These are phyloP conservation scores for Globisporangium emineosum DNA, from an alignment of 352 stramenopile species.

Conservation along the genomic window DNA sequence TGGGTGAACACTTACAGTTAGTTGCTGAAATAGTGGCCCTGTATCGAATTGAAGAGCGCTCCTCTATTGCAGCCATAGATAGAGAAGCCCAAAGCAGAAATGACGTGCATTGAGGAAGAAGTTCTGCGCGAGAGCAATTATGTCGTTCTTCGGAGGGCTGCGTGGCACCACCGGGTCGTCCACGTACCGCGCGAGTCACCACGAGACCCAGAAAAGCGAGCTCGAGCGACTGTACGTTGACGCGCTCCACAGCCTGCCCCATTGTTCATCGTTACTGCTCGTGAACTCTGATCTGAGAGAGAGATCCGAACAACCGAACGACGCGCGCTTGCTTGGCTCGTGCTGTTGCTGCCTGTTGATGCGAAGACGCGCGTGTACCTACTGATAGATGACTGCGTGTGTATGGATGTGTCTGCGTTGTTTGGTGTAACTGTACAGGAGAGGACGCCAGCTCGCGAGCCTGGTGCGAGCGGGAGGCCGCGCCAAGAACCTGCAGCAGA, in stretches of 20 bases:
- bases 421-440: slow-evolving; percentile 29
- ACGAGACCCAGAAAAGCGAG: slow-evolving; percentile 80
- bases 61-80: neutral
- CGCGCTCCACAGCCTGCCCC: neutral
- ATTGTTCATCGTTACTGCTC: neutral
- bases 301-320: neutral
- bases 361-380: neutral
- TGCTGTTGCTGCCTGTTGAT: neutral
- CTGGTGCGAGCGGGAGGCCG: slow-evolving; percentile 76
- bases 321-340: neutral
- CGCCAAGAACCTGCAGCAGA: slow-evolving; percentile 85
- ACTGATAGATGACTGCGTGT: neutral
- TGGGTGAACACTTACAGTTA: too few species aligned
- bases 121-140: slow-evolving; percentile 13
- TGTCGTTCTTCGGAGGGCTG: slow-evolving; percentile 72
- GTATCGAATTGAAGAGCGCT: neutral
- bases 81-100: neutral
- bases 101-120: slow-evolving; percentile 1
- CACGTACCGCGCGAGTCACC: slow-evolving; percentile 30
- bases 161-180: slow-evolving; percentile 44
- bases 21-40: neutral
- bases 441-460: slow-evolving; percentile 73
- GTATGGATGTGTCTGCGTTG: neutral
- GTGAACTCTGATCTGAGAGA: neutral
- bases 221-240: slow-evolving; percentile 71